These are phyloP conservation scores for Monosporascus ibericus DNA, from an alignment of 2,329 filamentous ascomycete species.

Conservation along the genomic window DNA sequence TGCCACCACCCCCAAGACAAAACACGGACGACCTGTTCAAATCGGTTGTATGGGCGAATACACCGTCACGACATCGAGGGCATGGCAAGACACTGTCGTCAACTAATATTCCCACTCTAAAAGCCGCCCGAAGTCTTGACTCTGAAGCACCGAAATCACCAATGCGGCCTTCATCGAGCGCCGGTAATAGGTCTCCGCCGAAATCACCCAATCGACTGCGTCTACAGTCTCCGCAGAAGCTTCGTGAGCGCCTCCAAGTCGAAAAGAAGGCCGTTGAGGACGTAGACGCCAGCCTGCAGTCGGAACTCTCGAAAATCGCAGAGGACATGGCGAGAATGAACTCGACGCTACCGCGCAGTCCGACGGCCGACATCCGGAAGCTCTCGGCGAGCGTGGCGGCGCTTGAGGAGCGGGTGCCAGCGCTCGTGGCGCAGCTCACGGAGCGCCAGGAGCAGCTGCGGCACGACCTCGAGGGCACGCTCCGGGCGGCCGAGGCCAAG, in stretches of 20 bases:
- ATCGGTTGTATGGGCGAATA: constrained; percentile 10
- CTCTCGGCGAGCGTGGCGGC: constrained; percentile 53
- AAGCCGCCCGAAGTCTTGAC: constrained; percentile 29
- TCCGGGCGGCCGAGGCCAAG: constrained; percentile 71
- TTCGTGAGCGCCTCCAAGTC: constrained; percentile 77
- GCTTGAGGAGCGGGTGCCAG: constrained; percentile 63
- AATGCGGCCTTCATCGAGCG: constrained; percentile 28
- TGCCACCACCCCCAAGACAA: constrained; percentile 32
- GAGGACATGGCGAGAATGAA: constrained; percentile 66
- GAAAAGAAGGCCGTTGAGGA: constrained; percentile 71
- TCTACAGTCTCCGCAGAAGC: constrained; percentile 65
- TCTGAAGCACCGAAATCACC: constrained; percentile 19
- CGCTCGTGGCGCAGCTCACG: constrained; percentile 51
- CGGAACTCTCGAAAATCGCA: constrained; percentile 73
- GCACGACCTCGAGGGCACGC: constrained; percentile 63
- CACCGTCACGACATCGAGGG: constrained; percentile 15
- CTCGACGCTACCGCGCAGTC: constrained; percentile 29
- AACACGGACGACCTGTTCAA: constrained; percentile 28
- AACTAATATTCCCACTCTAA: constrained; percentile 50
- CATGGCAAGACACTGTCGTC: constrained; percentile 47
- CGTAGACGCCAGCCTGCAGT: constrained; percentile 62
- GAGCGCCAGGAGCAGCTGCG: constrained; percentile 59
- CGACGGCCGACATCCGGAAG: constrained; percentile 39
- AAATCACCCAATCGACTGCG: constrained; percentile 50
- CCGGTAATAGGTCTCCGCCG: constrained; percentile 25